phyloP scores from a whole-genome alignment of 1,284 basidiomycete species.

The Somion occarium region DNA sequence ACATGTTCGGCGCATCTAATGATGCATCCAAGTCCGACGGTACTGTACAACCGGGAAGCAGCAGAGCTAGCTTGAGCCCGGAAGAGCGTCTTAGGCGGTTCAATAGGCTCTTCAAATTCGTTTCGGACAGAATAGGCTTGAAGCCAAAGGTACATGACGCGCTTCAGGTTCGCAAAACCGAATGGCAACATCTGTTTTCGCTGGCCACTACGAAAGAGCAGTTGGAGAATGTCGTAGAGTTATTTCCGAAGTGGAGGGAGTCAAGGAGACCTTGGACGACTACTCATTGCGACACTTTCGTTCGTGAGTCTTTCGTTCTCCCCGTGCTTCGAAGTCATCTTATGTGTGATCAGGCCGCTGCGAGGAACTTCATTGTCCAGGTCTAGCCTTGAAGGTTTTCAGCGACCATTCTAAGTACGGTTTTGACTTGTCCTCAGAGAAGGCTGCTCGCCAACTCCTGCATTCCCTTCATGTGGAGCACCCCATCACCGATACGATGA shows the following conservation, averaged over 20 bases:
- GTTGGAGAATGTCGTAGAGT: slow-evolving; percentile 36
- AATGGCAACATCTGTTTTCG: slow-evolving; percentile 45
- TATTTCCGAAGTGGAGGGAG: slow-evolving; percentile 46
- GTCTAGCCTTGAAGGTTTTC: slow-evolving; percentile 55
- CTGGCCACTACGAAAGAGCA: slow-evolving; percentile 44
- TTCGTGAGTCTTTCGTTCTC: slow-evolving; percentile 36
- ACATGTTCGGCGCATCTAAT: neutral
- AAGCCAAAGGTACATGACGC: slow-evolving; percentile 12
- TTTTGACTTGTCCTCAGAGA: slow-evolving; percentile 42
- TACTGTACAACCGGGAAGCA: slow-evolving; percentile 4
- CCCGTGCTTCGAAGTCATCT: neutral
- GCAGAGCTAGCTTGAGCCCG: slow-evolving; percentile 9
- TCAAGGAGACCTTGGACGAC: slow-evolving; percentile 35
- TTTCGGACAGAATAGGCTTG: slow-evolving; percentile 21
- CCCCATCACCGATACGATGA: slow-evolving; percentile 43
- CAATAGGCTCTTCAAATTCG: slow-evolving; percentile 21
- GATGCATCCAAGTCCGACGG: neutral
- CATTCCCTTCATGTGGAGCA: slow-evolving; percentile 41
- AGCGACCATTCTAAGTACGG: slow-evolving; percentile 57
- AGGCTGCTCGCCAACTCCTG: slow-evolving; percentile 44
- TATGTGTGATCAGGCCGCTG: slow-evolving; percentile 58
- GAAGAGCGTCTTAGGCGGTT: slow-evolving; percentile 23
- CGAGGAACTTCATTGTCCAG: slow-evolving; percentile 46
- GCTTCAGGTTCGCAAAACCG: slow-evolving; percentile 25
- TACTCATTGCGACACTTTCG: slow-evolving; percentile 38